Conservation (phyloP, 768 basidiomycete species). For the Neoboletus brunneissimus region DNA sequence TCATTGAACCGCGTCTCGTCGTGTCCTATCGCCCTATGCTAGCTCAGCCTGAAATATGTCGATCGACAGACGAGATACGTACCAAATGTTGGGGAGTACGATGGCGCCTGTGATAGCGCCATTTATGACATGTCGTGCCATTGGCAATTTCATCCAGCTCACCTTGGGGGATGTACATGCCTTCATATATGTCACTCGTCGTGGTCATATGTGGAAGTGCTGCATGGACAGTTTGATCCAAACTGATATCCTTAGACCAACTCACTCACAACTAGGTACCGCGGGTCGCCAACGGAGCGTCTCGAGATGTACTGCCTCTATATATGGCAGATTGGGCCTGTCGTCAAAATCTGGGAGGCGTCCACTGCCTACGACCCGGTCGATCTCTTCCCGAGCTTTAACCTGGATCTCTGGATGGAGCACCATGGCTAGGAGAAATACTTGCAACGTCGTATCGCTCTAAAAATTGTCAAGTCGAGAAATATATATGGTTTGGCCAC, state of each 20-base stretch:
- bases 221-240: not conserved
- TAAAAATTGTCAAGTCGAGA: slow-evolving; percentile 6
- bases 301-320: slow-evolving; percentile 33
- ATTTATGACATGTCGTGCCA: not conserved
- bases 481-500: not conserved
- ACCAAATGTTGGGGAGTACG: slow-evolving; percentile 29
- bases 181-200: slow-evolving; percentile 26
- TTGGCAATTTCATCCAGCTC: not conserved
- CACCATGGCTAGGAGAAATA: slow-evolving; percentile 36
- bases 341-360: slow-evolving; percentile 31
- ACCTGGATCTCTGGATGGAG: slow-evolving; percentile 31
- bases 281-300: slow-evolving; percentile 32
- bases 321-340: slow-evolving; percentile 28
- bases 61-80: not conserved
- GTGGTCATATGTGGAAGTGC: slow-evolving; percentile 25
- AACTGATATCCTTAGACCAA: not conserved
- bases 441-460: slow-evolving; percentile 12
- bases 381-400: slow-evolving; percentile 33
- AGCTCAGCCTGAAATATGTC: not conserved
- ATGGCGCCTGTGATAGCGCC: slow-evolving; percentile 12
- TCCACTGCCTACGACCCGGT: slow-evolving; percentile 29
- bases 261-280: slow-evolving; percentile 26
- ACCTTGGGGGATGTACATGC: slow-evolving; percentile 33
- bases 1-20: slow-evolving; percentile 51
- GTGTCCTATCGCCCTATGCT: slow-evolving; percentile 44